Evolutionary conservation across 2,329 filamentous ascomycete genomes (phyloP).

Genomic region (Leptographium procerum): DNA sequence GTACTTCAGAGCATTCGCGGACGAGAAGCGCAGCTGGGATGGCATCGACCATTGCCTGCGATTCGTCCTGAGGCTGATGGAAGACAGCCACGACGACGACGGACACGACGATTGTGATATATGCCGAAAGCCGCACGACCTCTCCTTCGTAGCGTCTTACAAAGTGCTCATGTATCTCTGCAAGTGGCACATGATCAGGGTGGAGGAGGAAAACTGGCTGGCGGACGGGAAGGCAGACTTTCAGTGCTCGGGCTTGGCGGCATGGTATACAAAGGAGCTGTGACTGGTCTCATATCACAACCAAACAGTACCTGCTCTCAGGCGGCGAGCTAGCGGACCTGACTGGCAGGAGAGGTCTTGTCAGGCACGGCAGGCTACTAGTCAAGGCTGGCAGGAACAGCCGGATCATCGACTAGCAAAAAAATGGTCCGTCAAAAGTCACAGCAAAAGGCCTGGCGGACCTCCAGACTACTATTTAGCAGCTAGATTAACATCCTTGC

Average conservation of each 20-base stretch:
- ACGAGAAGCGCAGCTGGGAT: neutral
- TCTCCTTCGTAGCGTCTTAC: neutral
- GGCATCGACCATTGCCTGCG: neutral
- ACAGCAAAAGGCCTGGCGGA: too few species aligned
- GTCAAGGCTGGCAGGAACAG: too few species aligned
- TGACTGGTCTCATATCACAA: too few species aligned
- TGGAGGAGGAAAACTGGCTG: neutral
- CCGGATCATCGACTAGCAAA: too few species aligned
- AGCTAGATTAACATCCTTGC: too few species aligned
- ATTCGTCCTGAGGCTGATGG: neutral
- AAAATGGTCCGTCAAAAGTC: too few species aligned
- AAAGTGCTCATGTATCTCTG: neutral
- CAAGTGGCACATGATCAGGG: neutral
- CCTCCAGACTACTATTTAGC: too few species aligned
- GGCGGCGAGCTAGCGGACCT: too few species aligned
- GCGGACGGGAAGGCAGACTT: neutral
- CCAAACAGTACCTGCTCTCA: too few species aligned
- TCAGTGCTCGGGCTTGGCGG: neutral
- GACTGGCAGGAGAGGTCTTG: too few species aligned
- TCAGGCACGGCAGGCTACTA: too few species aligned
- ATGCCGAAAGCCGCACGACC: neutral
- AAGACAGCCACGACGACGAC: neutral
- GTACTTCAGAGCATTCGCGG: neutral
- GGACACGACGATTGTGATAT: neutral
- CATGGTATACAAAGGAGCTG: neutral